Percentiles rank a stretch among this genome's conserved stretches.
Evolutionary conservation across 2,329 filamentous ascomycete species (phyloP).

Genomic region (Nemania sp.): DNA sequence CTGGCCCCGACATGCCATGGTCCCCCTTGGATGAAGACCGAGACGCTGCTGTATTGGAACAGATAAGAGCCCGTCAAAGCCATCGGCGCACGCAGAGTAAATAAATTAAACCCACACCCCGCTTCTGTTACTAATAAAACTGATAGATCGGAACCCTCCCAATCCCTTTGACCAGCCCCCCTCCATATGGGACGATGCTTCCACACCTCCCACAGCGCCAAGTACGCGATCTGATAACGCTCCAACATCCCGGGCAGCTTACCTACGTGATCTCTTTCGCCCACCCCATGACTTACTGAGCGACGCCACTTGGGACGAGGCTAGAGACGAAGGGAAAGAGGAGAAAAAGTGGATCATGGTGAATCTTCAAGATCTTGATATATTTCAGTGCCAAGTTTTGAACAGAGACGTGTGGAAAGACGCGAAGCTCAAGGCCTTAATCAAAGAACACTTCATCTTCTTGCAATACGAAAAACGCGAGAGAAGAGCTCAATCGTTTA

Average conservation of each 20-base stretch:
- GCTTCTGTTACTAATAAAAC: conserved; percentile 4
- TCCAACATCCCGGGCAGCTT: conserved; percentile 70
- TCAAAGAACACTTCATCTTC: conserved; percentile 93
- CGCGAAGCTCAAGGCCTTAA: conserved; percentile 71
- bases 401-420: conserved; percentile 98
- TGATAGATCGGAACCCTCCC: conserved; percentile 15
- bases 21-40: conserved; percentile 57
- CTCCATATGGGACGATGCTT: conserved; percentile 44
- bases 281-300: conserved; percentile 91
- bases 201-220: conserved; percentile 45
- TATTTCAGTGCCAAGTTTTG: conserved; percentile 92
- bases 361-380: conserved; percentile 89
- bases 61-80: conserved; percentile 57
- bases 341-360: conserved; percentile 92
- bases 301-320: conserved; percentile 77
- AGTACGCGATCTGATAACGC: conserved; percentile 30
- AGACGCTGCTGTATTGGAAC: conserved; percentile 65
- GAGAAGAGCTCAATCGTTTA: conserved; percentile 74
- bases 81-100: conserved; percentile 34
- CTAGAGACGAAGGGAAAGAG: conserved; percentile 82
- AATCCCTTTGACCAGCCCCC: conserved; percentile 39
- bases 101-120: not conserved
- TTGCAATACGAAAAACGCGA: conserved; percentile 92
- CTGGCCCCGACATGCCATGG: conserved; percentile 66
- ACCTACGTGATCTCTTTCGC: conserved; percentile 89